Base-by-base conservation (phyloP, 139 green algal genomes). In the Mesostigma viride region DNA sequence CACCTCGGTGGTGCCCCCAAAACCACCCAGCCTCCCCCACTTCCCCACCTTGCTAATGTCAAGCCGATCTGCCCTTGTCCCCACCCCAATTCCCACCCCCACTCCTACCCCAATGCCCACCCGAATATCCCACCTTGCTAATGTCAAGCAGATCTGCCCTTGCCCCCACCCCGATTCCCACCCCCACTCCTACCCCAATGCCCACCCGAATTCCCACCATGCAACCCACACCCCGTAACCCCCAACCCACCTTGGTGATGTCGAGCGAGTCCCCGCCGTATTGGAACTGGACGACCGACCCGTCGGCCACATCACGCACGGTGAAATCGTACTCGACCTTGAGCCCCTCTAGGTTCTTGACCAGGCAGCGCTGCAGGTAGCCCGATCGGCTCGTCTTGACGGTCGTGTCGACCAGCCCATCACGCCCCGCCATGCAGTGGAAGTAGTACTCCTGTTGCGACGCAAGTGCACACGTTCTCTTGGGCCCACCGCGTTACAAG, bases 381-480 rank as follows among this genome's bases (percentile, higher is more conserved):
- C 91, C 92, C 0, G 82, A 92, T 58, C 91, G 86, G 1, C 82
- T 86, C 2, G 93, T 99, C 81, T 65, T 69, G 40, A 76, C 69
- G 11, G 69, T 68, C 24, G 69, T 76, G 34, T 76, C 69, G 26
- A 76, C 69, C 11, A 77, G 44, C 0, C 93, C 93, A 71, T 99
- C 93, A 1, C 93, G 78, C 3, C 93, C 93, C 0, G 93, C 93
- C 93, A 99, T 99, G 81, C 92, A 97, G 74, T 99, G 93, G 74
- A 99, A 99, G 78, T 96, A 97, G 71, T 96, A 99, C 76, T 99
- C 93, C 77, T n/a, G n/a, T n/a, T n/a, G n/a, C n/a, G n/a, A n/a
- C n/a, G n/a, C n/a, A n/a, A n/a, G n/a, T n/a, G n/a, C n/a, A n/a
- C n/a, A n/a, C n/a, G n/a, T n/a, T n/a, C n/a, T n/a, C n/a, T n/a